These are phyloP conservation scores for Phylloporus sp. DNA, from an alignment of 768 basidiomycete species.

Conservation along the genomic window DNA sequence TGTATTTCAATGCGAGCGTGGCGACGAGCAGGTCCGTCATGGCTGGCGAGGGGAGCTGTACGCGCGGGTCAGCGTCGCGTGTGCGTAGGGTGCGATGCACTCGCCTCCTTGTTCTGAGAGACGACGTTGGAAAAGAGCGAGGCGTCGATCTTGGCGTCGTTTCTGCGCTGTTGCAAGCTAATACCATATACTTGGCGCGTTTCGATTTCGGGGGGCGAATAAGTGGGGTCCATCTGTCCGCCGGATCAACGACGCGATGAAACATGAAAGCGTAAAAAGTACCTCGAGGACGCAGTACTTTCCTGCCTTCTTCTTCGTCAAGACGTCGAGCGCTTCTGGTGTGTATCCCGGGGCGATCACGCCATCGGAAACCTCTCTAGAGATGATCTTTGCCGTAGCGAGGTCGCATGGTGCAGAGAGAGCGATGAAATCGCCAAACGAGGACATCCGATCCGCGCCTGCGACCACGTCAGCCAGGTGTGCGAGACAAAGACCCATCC, in stretches of 20 bases:
- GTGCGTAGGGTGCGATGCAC: constrained; percentile 18
- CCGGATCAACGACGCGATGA: constrained; percentile 6
- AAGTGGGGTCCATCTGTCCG: constrained; percentile 79
- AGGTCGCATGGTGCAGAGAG: constrained; percentile 90
- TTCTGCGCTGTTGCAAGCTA: constrained; percentile 82
- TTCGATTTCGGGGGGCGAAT: constrained; percentile 74
- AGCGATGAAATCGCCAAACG: constrained; percentile 98
- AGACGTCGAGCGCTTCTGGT: constrained; percentile 79
- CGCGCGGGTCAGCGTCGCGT: background rate
- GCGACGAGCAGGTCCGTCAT: constrained; percentile 93
- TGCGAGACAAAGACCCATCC: background rate
- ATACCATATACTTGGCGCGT: constrained; percentile 96
- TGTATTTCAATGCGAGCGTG: constrained; percentile 96
- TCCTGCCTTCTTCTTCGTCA: constrained; percentile 94
- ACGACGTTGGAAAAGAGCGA: constrained; percentile 84
- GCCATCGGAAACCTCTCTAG: constrained; percentile 98
- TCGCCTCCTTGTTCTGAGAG: constrained; percentile 77
- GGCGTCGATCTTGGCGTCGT: constrained; percentile 81
- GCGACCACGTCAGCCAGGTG: constrained; percentile 10
- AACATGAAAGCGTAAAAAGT: constrained; percentile 7
- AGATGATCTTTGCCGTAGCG: constrained; percentile 93
- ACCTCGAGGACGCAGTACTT: constrained; percentile 98
- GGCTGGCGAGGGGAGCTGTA: constrained; percentile 69
- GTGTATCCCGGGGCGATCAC: constrained; percentile 95
- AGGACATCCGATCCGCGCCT: constrained; percentile 99